Percentiles rank a stretch among this genome's conserved stretches.
Conservation (phyloP, 2,329 filamentous ascomycete species). For the Talaromyces sp. region DNA sequence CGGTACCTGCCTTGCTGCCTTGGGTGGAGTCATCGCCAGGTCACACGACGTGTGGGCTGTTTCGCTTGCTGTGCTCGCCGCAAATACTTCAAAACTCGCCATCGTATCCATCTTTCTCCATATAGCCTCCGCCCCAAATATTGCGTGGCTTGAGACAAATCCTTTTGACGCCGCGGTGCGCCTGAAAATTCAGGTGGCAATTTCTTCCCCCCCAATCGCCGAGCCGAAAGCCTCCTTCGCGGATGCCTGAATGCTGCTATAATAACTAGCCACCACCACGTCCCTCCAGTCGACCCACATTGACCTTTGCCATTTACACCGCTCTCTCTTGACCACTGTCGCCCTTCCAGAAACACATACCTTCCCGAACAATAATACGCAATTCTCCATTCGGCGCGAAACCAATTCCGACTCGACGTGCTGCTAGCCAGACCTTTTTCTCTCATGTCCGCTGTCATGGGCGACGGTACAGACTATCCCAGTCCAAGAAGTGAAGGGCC, state of each 20-base stretch:
- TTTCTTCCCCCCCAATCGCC: neutral
- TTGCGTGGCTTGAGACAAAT: constrained; percentile 2
- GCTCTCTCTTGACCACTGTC: neutral
- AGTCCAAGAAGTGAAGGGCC: constrained; percentile 41
- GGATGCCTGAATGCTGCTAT: constrained; percentile 11
- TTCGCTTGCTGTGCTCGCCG: neutral
- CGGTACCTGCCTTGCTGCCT: neutral
- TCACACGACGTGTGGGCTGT: constrained; percentile 12
- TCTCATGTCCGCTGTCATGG: constrained; percentile 27
- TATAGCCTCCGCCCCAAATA: neutral
- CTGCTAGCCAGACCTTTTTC: neutral
- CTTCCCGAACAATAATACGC: neutral
- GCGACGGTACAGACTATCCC: constrained; percentile 39
- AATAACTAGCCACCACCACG: constrained; percentile 8
- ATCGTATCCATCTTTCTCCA: neutral
- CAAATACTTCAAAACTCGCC: neutral
- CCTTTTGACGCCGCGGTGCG: neutral
- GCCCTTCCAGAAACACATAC: neutral
- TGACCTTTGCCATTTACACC: neutral
- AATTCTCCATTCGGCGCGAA: neutral
- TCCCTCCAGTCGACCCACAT: neutral
- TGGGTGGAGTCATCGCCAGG: constrained; percentile 8
- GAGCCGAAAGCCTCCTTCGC: constrained; percentile 5
- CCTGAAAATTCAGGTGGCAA: constrained; percentile 15
- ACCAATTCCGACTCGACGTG: neutral